Base-by-base conservation (phyloP, 2,329 filamentous ascomycete species). In the Septoria linicola region DNA sequence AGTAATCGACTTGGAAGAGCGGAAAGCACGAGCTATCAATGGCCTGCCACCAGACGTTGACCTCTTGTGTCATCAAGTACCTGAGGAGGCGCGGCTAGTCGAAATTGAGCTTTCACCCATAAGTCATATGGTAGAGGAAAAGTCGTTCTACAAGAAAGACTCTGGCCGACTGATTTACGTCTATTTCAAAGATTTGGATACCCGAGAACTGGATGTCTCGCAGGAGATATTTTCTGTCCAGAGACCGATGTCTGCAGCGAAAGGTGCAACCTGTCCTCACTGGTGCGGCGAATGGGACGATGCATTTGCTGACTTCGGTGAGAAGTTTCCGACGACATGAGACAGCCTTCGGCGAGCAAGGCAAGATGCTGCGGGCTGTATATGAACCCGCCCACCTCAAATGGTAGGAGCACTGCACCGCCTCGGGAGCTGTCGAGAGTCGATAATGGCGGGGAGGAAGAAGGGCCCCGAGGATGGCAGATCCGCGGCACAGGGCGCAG, bases 1-100 rank as follows among this genome's bases (percentile, higher is more conserved):
- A 11, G 50, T 58, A n/a, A 44, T 43, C 20, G 41, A 54, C 13
- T n/a, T 54, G 4, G 55, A 58, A 44, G 55, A 58, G 45, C 31
- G 43, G 19, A 48, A 41, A 16, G 55, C 55, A 7, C 44, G 55
- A 40, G 49, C 42, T 5, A 35, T 58, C 20, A 58, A 49, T 5
- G 37, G 49, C 36, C 49, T 52, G 10, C 40, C 49, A 8, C 48
- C 49, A 14, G 55, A 49, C 20, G 37, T 41, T 10, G 55, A 54
- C 31, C 49, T 58, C 14, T 14, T 50, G 23, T 52, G 51, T 37
- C 48, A 47, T 17, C 48, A 58, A 19, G 32, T 58, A 1, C 55
- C 55, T 8, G 48, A 52, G 41, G 51, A 48, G 20, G 55, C 51
- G 1, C 48, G 55, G 1, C 42, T 58, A 4, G 25, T 58, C 5